Conservation (phyloP, 371 early-diverging fungal genomes). For the Haplosporangium sp. region DNA sequence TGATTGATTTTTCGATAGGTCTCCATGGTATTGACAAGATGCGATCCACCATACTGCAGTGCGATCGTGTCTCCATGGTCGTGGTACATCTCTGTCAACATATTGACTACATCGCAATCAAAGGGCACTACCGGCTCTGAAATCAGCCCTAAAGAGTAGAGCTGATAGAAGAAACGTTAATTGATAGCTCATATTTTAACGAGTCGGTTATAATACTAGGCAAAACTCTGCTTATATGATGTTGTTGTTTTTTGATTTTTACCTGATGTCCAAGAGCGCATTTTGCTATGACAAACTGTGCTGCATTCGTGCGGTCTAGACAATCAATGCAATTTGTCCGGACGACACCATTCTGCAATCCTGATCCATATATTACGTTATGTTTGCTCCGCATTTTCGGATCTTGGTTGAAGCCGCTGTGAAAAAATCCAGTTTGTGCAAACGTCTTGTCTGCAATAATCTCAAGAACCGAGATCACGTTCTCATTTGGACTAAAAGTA, state of each 20-base stretch:
- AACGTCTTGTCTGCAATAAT: slow-evolving; percentile 90
- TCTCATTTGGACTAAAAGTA: slow-evolving; percentile 78
- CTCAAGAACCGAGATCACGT: slow-evolving; percentile 91
- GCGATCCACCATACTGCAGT: slow-evolving; percentile 98
- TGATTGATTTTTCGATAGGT: slow-evolving; percentile 94
- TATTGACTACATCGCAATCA: slow-evolving; percentile 92
- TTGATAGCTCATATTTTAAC: too few relatives aligned
- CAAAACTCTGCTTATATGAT: too few relatives aligned
- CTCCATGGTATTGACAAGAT: slow-evolving; percentile 97
- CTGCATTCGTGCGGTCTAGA: slow-evolving; percentile 99
- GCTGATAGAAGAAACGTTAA: slow-evolving; percentile 44
- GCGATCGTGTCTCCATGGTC: slow-evolving; percentile 99
- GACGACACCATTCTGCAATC: slow-evolving; percentile 84
- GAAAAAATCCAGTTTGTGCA: slow-evolving; percentile 90
- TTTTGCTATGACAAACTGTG: slow-evolving; percentile 97
- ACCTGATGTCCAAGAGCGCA: slow-evolving; percentile 92
- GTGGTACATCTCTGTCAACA: slow-evolving; percentile 97
- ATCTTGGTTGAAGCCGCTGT: slow-evolving; percentile 73
- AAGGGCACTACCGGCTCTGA: slow-evolving; percentile 84
- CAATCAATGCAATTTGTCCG: slow-evolving; percentile 99
- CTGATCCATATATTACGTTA: slow-evolving; percentile 56
- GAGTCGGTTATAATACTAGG: too few relatives aligned
- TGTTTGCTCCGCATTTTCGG: not conserved
- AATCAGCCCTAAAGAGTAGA: slow-evolving; percentile 91
- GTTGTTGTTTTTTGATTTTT: not conserved